phyloP scores from a whole-genome alignment of 106 monocot species.

The Allium fistulosum region DNA sequence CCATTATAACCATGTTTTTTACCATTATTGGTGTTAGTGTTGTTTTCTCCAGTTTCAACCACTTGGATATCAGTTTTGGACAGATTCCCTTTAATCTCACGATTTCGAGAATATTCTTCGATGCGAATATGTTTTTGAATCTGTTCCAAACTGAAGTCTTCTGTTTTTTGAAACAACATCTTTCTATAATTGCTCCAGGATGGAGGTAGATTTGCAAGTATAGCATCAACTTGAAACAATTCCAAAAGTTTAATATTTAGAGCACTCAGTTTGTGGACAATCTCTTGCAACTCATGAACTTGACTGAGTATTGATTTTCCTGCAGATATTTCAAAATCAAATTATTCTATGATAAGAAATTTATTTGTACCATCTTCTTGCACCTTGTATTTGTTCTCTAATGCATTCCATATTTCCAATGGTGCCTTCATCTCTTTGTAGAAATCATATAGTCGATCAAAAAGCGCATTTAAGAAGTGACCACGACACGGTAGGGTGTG shows the following conservation, averaged over 20 bases:
- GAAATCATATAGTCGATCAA: no score
- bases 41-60: background rate
- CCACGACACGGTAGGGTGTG: no score
- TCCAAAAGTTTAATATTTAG: background rate
- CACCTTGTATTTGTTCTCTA: no score
- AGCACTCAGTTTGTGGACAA: background rate
- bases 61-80: background rate
- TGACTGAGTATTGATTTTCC: no score
- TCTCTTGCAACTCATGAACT: slow-evolving; percentile 4
- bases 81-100: no score
- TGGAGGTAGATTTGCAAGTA: background rate
- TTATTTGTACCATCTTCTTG: background rate
- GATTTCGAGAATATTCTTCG: no score
- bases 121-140: no score
- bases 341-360: background rate
- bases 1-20: background rate
- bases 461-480: no score
- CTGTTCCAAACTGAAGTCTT: background rate
- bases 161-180: background rate
- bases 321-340: background rate
- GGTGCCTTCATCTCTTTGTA: no score
- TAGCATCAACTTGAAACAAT: background rate
- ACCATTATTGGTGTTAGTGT: background rate
- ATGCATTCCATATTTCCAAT: no score
- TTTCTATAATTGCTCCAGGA: background rate